Evolutionary conservation across 768 basidiomycete genomes (phyloP), one percentile per base, ranked within the genome.

Genomic region (Phlegmacium glaucopus): DNA sequence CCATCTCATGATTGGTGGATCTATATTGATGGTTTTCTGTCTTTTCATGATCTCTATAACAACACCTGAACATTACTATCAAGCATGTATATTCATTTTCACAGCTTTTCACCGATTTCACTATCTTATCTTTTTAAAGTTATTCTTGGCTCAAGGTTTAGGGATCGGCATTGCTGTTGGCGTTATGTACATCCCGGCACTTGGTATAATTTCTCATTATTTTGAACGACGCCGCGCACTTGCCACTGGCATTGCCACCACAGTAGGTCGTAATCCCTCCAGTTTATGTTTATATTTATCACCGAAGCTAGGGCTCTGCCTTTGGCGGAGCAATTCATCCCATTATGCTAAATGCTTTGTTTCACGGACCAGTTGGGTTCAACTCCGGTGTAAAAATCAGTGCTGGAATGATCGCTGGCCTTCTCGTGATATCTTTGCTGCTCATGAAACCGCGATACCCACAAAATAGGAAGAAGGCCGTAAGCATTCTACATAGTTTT

Each of bases 311-410:
- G 71, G 72, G 74, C 6, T 72, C 80, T n/a, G 79, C 76, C 13
- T 58, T 82, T 11, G 84, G 85, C 3, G 82, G 79, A 9, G 70
- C 78, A 17, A 55, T 85, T 8, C 80, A 83, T 48, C 79, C 82
- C 2, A 81, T 84, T 54, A 74, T 84, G 68, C 66, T 87, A 16
- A 85, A 87, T 57, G 68, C 73, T 32, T 62, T 72, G 49, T 73
- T 77, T 48, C 62, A 75, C 46, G 72, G 74, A 4, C 54, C 52
- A 3, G 65, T 75, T 12, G 80, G 83, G 3, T 68, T 82, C 74
- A 80, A 65, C n/a, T 67, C 69, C 27, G 76, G 76, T 26, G 76
- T 76, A n/a, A 72, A 72, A 13, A 71, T 68, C 16, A 78, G 74
- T 40, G 77, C 76, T 11, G 75, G 63, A 6, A 51, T 80, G 22